Evolutionary conservation across 306 rosid species (phyloP).

Genomic region (Malus sieversii): DNA sequence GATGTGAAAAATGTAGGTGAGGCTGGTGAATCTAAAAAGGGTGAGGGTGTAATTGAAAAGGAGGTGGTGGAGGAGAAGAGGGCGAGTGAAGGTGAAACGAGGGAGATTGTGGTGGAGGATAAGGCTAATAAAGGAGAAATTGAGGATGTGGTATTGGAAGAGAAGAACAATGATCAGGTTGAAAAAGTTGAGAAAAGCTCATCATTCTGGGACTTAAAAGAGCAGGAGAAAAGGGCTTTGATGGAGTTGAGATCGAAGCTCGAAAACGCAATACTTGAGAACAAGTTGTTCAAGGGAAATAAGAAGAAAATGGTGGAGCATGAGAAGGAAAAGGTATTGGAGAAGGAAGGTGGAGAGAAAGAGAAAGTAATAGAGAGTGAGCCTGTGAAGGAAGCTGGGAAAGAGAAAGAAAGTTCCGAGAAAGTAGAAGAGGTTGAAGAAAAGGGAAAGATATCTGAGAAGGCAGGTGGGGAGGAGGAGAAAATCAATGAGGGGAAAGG

Average conservation of each 20-base stretch:
- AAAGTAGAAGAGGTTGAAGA: not conserved
- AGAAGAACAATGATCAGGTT: not conserved
- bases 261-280: not conserved
- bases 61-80: not conserved
- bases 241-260: not conserved
- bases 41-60: not conserved
- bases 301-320: not conserved
- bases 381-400: not conserved
- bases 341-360: not conserved
- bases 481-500: not conserved
- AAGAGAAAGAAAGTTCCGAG: not conserved
- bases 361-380: not conserved
- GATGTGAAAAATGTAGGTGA: not conserved
- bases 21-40: not conserved
- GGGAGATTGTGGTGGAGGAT: not conserved
- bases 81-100: not conserved
- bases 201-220: not conserved
- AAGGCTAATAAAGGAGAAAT: not conserved
- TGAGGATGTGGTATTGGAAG: not conserved
- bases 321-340: not conserved
- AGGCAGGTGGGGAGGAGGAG: not conserved
- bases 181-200: not conserved
- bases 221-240: constrained; percentile 4
- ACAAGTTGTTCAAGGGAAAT: not conserved
- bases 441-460: not conserved